phyloP scores from a whole-genome alignment of 208 protist genomes.

The Polymyxa betae region DNA sequence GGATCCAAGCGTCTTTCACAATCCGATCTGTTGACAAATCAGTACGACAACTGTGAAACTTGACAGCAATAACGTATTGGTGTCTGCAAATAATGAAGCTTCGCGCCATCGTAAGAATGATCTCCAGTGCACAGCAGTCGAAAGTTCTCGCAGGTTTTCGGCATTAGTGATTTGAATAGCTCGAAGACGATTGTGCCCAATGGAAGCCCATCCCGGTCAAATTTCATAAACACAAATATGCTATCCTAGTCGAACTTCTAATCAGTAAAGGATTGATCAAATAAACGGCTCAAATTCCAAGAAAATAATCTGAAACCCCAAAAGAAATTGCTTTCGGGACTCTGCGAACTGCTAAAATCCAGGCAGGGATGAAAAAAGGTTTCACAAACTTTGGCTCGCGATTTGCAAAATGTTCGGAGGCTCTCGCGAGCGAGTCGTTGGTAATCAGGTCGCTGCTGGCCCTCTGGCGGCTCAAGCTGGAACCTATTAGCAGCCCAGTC shows the following conservation, averaged over 20 bases:
- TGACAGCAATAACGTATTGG: conserved; percentile 6
- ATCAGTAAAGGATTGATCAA: neutral
- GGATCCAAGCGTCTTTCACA: conserved; percentile 41
- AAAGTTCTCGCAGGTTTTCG: conserved; percentile 28
- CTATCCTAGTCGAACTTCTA: neutral
- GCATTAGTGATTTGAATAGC: neutral
- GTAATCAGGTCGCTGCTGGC: neutral
- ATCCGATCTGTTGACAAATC: conserved; percentile 11
- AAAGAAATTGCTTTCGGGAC: neutral
- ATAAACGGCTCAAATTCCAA: neutral
- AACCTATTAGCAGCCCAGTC: neutral
- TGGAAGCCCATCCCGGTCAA: neutral
- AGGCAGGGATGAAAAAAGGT: neutral
- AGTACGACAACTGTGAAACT: neutral
- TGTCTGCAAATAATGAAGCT: neutral
- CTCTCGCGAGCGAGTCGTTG: neutral
- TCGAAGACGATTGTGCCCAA: conserved; percentile 40
- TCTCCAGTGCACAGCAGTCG: conserved; percentile 33
- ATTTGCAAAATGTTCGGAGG: neutral
- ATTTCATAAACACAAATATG: neutral
- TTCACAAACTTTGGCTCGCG: too few relatives aligned
- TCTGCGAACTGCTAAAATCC: neutral
- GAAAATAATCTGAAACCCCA: neutral
- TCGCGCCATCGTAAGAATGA: neutral
- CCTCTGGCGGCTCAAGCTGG: neutral